Evolutionary conservation across 371 early-diverging fungal species (phyloP).

Genomic region (Rhizopus sp.): DNA sequence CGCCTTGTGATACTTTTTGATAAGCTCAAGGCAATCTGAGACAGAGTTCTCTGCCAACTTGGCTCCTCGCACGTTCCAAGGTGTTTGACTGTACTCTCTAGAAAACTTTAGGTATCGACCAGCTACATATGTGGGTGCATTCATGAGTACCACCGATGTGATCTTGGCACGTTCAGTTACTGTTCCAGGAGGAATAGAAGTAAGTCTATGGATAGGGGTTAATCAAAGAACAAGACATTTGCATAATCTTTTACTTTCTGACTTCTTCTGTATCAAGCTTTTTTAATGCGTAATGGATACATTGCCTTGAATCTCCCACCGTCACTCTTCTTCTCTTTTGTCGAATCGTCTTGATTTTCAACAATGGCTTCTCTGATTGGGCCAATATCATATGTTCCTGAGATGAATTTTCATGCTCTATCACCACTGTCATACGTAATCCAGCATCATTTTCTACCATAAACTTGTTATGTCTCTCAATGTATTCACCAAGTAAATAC

Average conservation of each 20-base stretch:
- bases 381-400: constrained; percentile 70
- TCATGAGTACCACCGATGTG: constrained; percentile 37
- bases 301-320: constrained; percentile 59
- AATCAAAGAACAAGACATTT: constrained; percentile 5
- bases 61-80: constrained; percentile 76
- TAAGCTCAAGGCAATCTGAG: constrained; percentile 72
- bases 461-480: constrained; percentile 31
- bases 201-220: constrained; percentile 17
- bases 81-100: constrained; percentile 88
- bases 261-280: constrained; percentile 55
- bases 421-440: constrained; percentile 59
- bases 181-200: constrained; percentile 50
- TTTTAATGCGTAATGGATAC: constrained; percentile 58
- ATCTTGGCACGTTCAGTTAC: constrained; percentile 35
- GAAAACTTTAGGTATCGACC: constrained; percentile 85
- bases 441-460: constrained; percentile 29
- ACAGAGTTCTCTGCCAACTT: constrained; percentile 78
- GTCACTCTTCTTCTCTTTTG: constrained; percentile 52
- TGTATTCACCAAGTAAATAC: constrained; percentile 36
- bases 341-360: constrained; percentile 57
- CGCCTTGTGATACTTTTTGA: constrained; percentile 55
- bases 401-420: constrained; percentile 60
- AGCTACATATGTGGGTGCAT: constrained; percentile 59
- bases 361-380: constrained; percentile 54
- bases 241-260: constrained; percentile 44